Evolutionary conservation across 257 asterid species (phyloP), one percentile per base, ranked within the genome.

Genomic region (Handroanthus guayacan): DNA sequence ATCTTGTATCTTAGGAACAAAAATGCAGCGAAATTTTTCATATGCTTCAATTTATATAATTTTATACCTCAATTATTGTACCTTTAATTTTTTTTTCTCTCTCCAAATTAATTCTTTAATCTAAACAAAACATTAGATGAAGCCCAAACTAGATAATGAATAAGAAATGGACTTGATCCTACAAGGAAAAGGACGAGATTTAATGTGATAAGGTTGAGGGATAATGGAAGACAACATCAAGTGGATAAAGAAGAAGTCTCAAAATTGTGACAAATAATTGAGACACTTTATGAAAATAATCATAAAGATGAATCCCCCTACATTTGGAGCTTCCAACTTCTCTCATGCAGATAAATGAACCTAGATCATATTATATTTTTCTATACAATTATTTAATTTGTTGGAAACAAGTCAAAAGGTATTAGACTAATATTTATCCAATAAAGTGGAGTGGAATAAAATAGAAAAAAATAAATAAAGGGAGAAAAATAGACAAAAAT

Each of bases 221-320:
- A 65, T 78, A 82, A 78, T 82, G 86, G 86, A 78, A 58, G 86
- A 82, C 86, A 82, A 70, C 44, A 66, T 63, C 60, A 66, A 78
- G 81, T 78, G 86, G 81, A 17, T 4, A 67, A 25, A 54, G 62
- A 62, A 25, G n/a, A 81, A 69, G 5, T 48, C 37, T 66, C 31
- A 25, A 62, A 14, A 73, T 50, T 62, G 70, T 69, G 72, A 66
- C 37, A 69, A 80, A 80, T 80, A 80, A 80, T 80, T 70, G 84
- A 70, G 51, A 36, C 79, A 66, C 81, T 71, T 64, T 78, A 62
- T 78, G 69, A 69, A 69, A 9, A 74, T 62, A 65, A 68, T 74
- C 55, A 81, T 62, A 62, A 11, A 82, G 71, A 78, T 82, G 75
- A 74, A 78, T 78, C 75, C 81, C 85, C 79, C 62, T 58, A 75